Evolutionary conservation across 768 basidiomycete genomes (phyloP), one percentile per base, ranked within the genome.

Genomic region (Kwoniella botswanensis): DNA sequence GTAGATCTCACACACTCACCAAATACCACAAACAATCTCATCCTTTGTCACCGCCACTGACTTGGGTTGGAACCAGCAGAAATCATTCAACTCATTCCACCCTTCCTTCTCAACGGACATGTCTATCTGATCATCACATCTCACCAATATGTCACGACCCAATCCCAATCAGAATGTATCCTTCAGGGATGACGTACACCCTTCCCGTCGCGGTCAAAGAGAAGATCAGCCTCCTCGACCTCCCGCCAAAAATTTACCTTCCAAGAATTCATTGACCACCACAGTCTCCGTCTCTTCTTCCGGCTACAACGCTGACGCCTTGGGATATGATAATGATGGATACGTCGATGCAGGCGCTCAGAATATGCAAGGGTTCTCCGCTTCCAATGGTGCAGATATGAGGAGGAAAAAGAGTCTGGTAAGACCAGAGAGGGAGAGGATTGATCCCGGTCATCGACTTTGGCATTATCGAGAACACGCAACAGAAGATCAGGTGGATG

Each of bases 381-480:
- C 67, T 11, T 58, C 53, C 11, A 76, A 72, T 29, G 79, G 76
- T 35, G 83, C 81, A 12, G 82, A 84, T 71, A 79, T 86, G 65
- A 74, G 86, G 68, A 86, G 97, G 81, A 98, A 97, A 87, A 95
- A 94, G 87, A 92, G 91, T 81, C 87, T 99, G 18, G 92, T 98
- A 64, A 86, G 88, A 67, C 96, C 96, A 4, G 96, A 99, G 84
- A 87, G 96, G 68, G 95, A 97, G 86, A 93, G 95, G 87, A 93
- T 98, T 76, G 94, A 98, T 79, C 94, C 94, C 11, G 89, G 90
- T 53, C 94, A 98, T 86, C 88, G 94, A 61, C 90, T 94, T 78
- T 98, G 91, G 90, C 92, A 98, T 84, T 98, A 98, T 85, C 89
- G 93, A 65, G 89, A 87, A 68, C 94, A 92, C 84, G 93, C 93